These are phyloP conservation scores for Albizia julibrissin DNA, from an alignment of 306 rosid species.

Conservation along the genomic window DNA sequence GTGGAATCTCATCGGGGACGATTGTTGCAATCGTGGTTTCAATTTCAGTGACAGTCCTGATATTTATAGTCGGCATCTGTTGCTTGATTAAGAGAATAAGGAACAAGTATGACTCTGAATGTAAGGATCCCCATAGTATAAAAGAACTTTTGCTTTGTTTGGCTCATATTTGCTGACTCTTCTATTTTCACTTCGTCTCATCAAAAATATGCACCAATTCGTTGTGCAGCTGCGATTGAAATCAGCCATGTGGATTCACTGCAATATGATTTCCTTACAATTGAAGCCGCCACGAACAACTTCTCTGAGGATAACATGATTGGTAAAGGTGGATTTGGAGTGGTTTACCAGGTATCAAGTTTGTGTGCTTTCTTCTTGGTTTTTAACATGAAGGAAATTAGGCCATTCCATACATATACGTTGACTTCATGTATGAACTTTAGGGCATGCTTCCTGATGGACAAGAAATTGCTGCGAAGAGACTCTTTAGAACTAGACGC, in stretches of 20 bases:
- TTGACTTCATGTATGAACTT: background rate
- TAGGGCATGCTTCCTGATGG: slow-evolving; percentile 48
- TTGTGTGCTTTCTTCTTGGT: background rate
- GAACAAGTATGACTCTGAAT: slow-evolving; percentile 25
- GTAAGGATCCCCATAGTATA: slow-evolving; percentile 12
- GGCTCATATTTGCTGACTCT: background rate
- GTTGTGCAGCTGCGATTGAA: slow-evolving; percentile 29
- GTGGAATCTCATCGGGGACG: slow-evolving; percentile 21
- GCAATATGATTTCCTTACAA: slow-evolving; percentile 47
- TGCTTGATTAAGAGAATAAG: slow-evolving; percentile 20
- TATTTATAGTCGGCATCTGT: slow-evolving; percentile 26
- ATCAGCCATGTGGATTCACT: slow-evolving; percentile 35
- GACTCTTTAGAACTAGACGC: slow-evolving; percentile 59
- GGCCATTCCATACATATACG: background rate
- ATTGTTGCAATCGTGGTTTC: slow-evolving; percentile 40
- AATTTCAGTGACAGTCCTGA: slow-evolving; percentile 10
- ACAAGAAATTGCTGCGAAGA: slow-evolving; percentile 57
- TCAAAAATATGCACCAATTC: background rate
- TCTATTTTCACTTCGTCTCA: background rate
- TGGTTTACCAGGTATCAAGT: slow-evolving; percentile 51
- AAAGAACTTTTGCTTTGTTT: background rate
- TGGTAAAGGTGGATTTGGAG: slow-evolving; percentile 63
- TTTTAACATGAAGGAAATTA: background rate
- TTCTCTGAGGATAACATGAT: slow-evolving; percentile 48
- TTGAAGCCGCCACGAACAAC: slow-evolving; percentile 46